phyloP scores from a whole-genome alignment of 2,329 filamentous ascomycete genomes.

The Paecilomyces sp. region DNA sequence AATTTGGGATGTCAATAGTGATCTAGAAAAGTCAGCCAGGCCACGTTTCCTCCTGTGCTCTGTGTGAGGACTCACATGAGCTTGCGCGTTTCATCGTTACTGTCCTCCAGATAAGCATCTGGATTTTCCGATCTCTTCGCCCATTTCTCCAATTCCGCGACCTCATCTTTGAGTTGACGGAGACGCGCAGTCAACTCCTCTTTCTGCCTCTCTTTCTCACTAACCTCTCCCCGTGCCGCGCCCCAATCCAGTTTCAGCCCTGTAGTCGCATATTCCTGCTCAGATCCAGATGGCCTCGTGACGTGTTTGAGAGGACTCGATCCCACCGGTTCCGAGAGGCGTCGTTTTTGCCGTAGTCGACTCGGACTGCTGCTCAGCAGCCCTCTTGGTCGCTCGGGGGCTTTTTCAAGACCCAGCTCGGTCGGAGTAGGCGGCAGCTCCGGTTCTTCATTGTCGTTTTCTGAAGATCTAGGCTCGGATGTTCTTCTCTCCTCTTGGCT shows the following conservation, averaged over 20 bases:
- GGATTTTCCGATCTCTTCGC: constrained; percentile 47
- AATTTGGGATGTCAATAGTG: constrained; percentile 22
- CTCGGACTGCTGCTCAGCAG: constrained; percentile 32
- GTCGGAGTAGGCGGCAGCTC: constrained; percentile 52
- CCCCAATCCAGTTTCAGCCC: constrained; percentile 4
- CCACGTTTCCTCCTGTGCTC: not conserved
- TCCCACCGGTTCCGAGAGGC: constrained; percentile 12
- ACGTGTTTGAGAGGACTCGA: constrained; percentile 23
- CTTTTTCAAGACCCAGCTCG: constrained; percentile 30
- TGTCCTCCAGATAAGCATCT: constrained; percentile 19
- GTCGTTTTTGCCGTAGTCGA: constrained; percentile 18
- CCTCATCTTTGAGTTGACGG: constrained; percentile 50
- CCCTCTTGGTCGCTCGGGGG: constrained; percentile 22
- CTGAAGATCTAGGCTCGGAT: constrained; percentile 12
- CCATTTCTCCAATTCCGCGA: constrained; percentile 51
- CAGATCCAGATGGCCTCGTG: constrained; percentile 10
- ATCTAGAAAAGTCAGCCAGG: constrained; percentile 22
- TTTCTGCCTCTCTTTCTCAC: constrained; percentile 45
- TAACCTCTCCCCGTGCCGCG: constrained; percentile 16
- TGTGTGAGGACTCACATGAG: constrained; percentile 23
- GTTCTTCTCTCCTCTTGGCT: constrained; percentile 12
- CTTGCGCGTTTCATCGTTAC: constrained; percentile 26
- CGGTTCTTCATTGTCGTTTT: constrained; percentile 46
- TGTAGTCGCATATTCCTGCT: constrained; percentile 5
- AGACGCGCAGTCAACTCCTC: constrained; percentile 52